Conservation (phyloP, 345 rosid species). For the Citrus reticulata region DNA sequence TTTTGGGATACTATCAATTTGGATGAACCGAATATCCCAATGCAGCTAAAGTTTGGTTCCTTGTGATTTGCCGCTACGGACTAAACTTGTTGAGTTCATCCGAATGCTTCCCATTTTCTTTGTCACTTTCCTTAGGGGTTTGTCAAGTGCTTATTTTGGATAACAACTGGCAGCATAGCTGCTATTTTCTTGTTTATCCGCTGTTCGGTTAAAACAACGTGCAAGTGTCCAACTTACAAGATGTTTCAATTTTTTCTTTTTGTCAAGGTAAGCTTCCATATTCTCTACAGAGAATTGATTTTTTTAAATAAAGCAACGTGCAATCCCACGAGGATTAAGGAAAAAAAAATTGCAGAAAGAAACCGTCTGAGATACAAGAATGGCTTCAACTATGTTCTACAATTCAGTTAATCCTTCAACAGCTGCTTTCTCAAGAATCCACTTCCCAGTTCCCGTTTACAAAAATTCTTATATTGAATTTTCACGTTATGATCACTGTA, state of each 20-base stretch:
- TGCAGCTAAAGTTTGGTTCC: background rate
- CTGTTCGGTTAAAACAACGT: no score
- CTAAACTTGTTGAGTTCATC: conserved; percentile 4
- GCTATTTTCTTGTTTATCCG: no score
- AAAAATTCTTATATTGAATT: conserved; percentile 37
- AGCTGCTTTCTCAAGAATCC: conserved; percentile 47
- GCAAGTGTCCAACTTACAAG: no score
- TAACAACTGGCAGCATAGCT: no score
- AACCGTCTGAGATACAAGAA: conserved; percentile 8
- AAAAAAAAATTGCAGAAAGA: no score
- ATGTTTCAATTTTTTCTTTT: no score
- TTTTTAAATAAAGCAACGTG: no score
- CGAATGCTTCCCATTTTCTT: conserved; percentile 8
- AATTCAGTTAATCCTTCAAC: conserved; percentile 48
- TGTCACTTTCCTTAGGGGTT: background rate
- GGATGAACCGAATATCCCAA: conserved; percentile 28
- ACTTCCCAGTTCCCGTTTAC: conserved; percentile 29
- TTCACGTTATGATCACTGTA: conserved; percentile 26
- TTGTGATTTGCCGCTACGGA: background rate
- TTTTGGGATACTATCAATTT: background rate
- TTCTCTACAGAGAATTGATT: no score
- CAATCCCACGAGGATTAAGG: no score
- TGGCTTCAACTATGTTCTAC: conserved; percentile 63
- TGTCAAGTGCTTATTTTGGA: background rate
- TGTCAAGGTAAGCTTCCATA: no score